These are phyloP conservation scores for Trichophyton benhamiae DNA, from an alignment of 2,329 filamentous ascomycete genomes.

Conservation along the genomic window DNA sequence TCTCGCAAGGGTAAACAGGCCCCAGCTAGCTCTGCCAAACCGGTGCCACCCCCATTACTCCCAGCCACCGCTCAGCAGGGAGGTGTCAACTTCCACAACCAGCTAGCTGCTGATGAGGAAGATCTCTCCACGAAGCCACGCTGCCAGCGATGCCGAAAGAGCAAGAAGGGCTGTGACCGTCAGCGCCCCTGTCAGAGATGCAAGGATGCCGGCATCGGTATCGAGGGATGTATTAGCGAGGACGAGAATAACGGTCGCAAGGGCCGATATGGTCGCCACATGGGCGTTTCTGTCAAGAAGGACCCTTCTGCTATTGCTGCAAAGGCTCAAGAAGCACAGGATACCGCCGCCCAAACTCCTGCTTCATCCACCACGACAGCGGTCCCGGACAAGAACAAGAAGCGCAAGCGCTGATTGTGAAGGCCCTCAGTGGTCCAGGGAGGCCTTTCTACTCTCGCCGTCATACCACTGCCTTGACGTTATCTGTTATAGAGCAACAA, in stretches of 20 bases:
- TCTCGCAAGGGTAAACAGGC: slow-evolving; percentile 30
- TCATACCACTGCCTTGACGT: not conserved
- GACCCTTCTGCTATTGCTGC: slow-evolving; percentile 30
- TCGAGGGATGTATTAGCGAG: slow-evolving; percentile 91
- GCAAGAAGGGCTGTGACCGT: slow-evolving; percentile 97
- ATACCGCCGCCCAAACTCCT: slow-evolving; percentile 20
- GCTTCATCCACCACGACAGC: slow-evolving; percentile 21
- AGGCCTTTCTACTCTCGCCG: not conserved
- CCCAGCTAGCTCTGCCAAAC: slow-evolving; percentile 15
- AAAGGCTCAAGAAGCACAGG: slow-evolving; percentile 40
- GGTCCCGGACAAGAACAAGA: slow-evolving; percentile 51
- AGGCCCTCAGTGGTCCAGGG: too few relatives aligned
- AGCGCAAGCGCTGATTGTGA: slow-evolving; percentile 48
- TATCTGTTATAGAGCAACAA: not conserved
- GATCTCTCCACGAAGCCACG: slow-evolving; percentile 90
- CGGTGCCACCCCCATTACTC: slow-evolving; percentile 47
- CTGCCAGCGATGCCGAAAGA: slow-evolving; percentile 96
- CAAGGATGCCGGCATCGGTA: slow-evolving; percentile 85
- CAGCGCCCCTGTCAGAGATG: slow-evolving; percentile 91
- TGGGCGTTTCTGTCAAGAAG: slow-evolving; percentile 57
- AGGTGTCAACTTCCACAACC: slow-evolving; percentile 49
- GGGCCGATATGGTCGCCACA: slow-evolving; percentile 67
- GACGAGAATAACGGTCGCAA: slow-evolving; percentile 96
- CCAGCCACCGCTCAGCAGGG: slow-evolving; percentile 41
- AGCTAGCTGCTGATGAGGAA: slow-evolving; percentile 60